These are phyloP conservation scores for Diplodia intermedia DNA, from an alignment of 2,329 filamentous ascomycete species.

Conservation along the genomic window DNA sequence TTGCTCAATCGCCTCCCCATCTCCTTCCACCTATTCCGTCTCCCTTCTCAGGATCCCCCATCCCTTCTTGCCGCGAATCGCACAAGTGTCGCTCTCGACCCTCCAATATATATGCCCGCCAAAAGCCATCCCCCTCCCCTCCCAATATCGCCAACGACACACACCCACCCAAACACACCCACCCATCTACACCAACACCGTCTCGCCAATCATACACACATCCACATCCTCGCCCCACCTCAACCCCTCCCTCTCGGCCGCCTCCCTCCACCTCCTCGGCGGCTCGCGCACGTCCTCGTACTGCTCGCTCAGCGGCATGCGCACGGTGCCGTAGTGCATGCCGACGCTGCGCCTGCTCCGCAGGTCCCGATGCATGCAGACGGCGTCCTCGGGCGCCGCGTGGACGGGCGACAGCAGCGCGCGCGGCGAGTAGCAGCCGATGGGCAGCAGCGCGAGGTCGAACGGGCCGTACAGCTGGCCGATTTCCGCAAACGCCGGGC, in stretches of 20 bases:
- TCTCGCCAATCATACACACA: conserved; percentile 57
- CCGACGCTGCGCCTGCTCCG: conserved; percentile 56
- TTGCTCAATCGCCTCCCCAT: no score
- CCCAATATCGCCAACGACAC: no score
- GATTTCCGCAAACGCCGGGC: conserved; percentile 58
- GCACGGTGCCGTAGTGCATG: conserved; percentile 60
- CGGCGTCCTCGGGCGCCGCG: conserved; percentile 56
- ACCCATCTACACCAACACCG: conserved; percentile 48
- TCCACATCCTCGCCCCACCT: conserved; percentile 48
- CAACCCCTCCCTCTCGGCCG: conserved; percentile 52
- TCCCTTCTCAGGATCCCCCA: no score
- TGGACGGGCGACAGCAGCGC: conserved; percentile 56
- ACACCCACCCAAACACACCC: no score
- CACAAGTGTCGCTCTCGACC: no score
- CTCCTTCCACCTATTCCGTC: no score
- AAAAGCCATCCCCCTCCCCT: no score
- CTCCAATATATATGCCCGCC: no score
- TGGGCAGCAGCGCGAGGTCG: conserved; percentile 57
- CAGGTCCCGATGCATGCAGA: conserved; percentile 57
- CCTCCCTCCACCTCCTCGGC: conserved; percentile 53
- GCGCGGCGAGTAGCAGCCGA: conserved; percentile 57
- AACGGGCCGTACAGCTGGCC: conserved; percentile 57
- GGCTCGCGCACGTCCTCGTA: conserved; percentile 60
- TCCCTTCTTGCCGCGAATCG: no score
- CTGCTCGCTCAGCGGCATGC: conserved; percentile 53